Base-by-base conservation (phyloP, 176 grass and related monocot genomes). In the Aegilops umbellulata region DNA sequence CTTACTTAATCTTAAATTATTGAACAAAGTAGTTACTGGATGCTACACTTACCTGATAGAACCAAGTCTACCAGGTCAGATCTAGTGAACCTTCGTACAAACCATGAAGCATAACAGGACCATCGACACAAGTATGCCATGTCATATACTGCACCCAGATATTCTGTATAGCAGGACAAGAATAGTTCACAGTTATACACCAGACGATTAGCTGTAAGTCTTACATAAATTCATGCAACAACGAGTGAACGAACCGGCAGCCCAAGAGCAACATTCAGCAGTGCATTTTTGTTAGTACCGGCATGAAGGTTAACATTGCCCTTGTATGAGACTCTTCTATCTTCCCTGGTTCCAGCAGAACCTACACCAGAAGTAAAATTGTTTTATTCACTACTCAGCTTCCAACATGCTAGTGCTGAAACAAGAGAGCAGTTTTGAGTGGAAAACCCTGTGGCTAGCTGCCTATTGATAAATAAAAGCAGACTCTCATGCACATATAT, bases 311-410 rank as follows among this genome's bases (percentile, higher is more conserved):
- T 96, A 69, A 82, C 86, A 80, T 85, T 78, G 7, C 92, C 94
- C 61, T 80, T 93, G 74, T 93, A 96, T 80, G 87, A 90, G 30
- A 99, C 91, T 79, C 89, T 91, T 60, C 89, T 89, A 88, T 96
- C 88, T 94, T 99, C 94, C 91, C 97, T 96, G 25, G 74, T 93
- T 83, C 97, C 97, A 90, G 94, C 86, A 92, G 97, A 96, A 87
- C 90, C 97, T 99, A 73, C 14, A 69, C n/a, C 22, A 42, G 39
- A 63, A 60, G 22, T 75, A 88, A 80, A 60, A 78, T 89, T 13
- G 84, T 46, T 88, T 79, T 31, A 62, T 60, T 86, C 30, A 77
- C 5, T 65, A 55, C 69, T 39, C 27, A 27, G 8, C 30, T 64
- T 87, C 42, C 14, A 79, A 4, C 7, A 31, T 7, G 30, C 13